Base-by-base conservation (phyloP, 1,284 basidiomycete genomes). In the Coniferiporia weirii region DNA sequence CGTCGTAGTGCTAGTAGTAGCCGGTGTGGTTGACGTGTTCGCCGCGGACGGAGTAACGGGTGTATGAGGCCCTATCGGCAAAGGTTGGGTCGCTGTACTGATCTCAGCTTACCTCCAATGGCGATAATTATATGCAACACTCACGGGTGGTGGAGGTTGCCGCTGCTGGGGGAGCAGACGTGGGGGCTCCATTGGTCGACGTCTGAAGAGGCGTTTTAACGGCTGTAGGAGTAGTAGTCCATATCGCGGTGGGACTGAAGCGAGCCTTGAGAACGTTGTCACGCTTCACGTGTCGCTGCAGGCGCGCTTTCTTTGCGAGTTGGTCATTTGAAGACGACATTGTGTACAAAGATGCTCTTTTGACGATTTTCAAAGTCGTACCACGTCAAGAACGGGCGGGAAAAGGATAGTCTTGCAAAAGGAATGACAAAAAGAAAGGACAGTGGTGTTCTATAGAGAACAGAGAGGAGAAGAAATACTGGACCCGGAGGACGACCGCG, bases 401-500 rank as follows among this genome's bases (percentile, higher is more conserved):
- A 12, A 46, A 38, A 36, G 5, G 54, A 49, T 17, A 19, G 45
- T 46, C n/a, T 48, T 55, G 43, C 15, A 35, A 52, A 57, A 58
- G 53, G 57, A 59, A 35, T 48, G 57, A 49, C 52, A 59, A 38
- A n/a, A 35, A 19, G 45, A 54, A 59, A 59, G 40, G 57, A 59
- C 17, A 34, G 57, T 59, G 45, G 46, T 5, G 12, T 54, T 17
- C 45, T 38, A 20, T 52, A n/a, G 51, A 49, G 27, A 27, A 27
- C 27, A 27, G 27, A 34, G 50, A 52, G 20, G 20, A 22, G 34
- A 20, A 47, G 17, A 35, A 17, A 10, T 4, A 46, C 34, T 15
- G 36, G 46, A 34, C 7, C 54, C 45, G 54, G 35, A 5, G 44
- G 36, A 22, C n/a, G 45, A 48, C 13, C 19, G 9, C 45, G 45